Base-by-base conservation (phyloP, 345 rosid species). In the Bruguiera gymnorhiza region DNA sequence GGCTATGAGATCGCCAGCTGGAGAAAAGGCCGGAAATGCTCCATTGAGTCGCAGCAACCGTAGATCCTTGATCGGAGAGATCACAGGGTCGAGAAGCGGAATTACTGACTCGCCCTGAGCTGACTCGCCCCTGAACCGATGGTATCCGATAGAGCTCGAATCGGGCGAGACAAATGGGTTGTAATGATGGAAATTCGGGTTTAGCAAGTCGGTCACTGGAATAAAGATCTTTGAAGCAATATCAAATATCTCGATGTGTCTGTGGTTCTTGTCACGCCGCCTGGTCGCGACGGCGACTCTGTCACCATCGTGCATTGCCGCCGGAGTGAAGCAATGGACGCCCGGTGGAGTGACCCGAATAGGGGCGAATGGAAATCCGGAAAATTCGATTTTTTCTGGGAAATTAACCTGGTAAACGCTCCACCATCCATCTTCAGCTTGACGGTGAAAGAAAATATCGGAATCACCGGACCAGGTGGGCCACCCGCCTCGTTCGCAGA, bases 401-500 rank as follows among this genome's bases (percentile, higher is more conserved):
- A 93, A 52, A 48, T 77, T 85, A 0, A 83, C 70, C 21, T 80
- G 66, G 81, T 71, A 94, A 72, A 94, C 78, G 83, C 98, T 91
- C 98, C 98, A 91, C 96, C 96, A 94, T 5, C 96, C 96, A 74
- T 94, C 97, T 11, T 87, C 88, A 1, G 87, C 89, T 73, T 82
- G 82, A 60, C 86, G 89, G 76, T 94, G 98, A 71, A 91, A 94
- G 86, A 78, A 94, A 59, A 94, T 75, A 31, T 72, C 69, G 8
- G 86, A 78, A 58, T 91, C 98, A 21, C 93, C 84, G 13, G 79
- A 87, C 97, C 96, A 91, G 30, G 87, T 72, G 13, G 96, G 98
- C 97, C 97, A 91, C 2, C 96, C 95, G 4, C 98, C 98, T 26
- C 52, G 76, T 57, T 91, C 81, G 36, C 83, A 79, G 4, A 88